These are phyloP conservation scores for Xylaria grammica DNA, from an alignment of 495 filamentous ascomycete genomes.

Conservation along the genomic window DNA sequence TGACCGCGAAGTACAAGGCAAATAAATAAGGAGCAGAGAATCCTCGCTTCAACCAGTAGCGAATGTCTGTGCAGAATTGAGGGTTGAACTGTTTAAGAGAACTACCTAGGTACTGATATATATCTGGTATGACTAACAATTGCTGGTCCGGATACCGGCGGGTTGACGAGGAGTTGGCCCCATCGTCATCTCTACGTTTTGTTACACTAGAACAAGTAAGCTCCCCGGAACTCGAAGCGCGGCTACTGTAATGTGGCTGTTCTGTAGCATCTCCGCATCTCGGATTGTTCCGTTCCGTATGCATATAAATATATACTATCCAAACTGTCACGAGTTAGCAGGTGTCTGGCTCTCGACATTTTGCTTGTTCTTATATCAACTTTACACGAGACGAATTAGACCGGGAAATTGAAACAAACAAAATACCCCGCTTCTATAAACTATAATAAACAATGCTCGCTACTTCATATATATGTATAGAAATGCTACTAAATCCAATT, in stretches of 20 bases:
- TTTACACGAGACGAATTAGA: background rate
- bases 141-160: conserved; percentile 10
- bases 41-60: background rate
- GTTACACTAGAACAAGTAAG: no score
- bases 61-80: background rate
- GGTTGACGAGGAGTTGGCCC: background rate
- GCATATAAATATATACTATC: no score
- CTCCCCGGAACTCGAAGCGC: no score
- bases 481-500: background rate
- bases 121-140: conserved; percentile 13
- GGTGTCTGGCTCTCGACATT: no score
- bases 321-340: no score
- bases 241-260: no score
- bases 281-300: no score
- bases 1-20: conserved; percentile 21
- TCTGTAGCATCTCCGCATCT: no score
- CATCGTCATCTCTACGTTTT: background rate
- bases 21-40: background rate
- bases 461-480: background rate
- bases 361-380: background rate
- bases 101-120: background rate
- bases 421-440: background rate
- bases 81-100: background rate
- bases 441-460: background rate
- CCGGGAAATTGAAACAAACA: background rate